Evolutionary conservation across 129 eudicot species (phyloP).

Genomic region (Ambrosia artemisiifolia): DNA sequence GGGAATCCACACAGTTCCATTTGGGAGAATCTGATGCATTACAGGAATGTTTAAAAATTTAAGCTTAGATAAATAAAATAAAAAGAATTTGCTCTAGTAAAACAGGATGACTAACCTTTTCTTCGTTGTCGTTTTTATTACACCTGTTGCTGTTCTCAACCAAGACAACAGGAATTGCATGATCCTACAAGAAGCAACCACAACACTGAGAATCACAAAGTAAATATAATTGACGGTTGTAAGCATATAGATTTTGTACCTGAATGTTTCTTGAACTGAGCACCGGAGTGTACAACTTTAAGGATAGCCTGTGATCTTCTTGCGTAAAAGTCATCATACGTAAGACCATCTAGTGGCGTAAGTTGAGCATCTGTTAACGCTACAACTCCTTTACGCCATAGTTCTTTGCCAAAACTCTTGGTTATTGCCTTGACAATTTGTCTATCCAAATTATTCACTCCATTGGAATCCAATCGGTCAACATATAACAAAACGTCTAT

Average conservation of each 20-base stretch:
- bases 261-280: slow-evolving; percentile 36
- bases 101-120: no score
- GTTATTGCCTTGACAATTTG: no score
- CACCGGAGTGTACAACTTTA: slow-evolving; percentile 65
- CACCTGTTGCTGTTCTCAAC: slow-evolving; percentile 78
- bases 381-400: no score
- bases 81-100: background rate
- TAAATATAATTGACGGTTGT: no score
- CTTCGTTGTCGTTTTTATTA: no score
- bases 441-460: slow-evolving; percentile 85
- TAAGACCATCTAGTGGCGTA: slow-evolving; percentile 85
- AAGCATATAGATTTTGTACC: slow-evolving; percentile 31
- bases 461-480: slow-evolving; percentile 92
- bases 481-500: slow-evolving; percentile 88
- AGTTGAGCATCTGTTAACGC: slow-evolving; percentile 19
- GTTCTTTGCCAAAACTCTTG: no score
- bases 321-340: slow-evolving; percentile 67
- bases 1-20: slow-evolving; percentile 86
- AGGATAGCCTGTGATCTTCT: slow-evolving; percentile 77
- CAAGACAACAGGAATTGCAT: slow-evolving; percentile 67
- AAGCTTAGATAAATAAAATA: background rate
- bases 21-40: slow-evolving; percentile 64
- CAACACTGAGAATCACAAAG: slow-evolving; percentile 5
- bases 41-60: background rate
- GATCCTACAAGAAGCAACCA: slow-evolving; percentile 43